Evolutionary conservation across 73 alveolate species (phyloP).

Genomic region (Blepharisma japonicum): DNA sequence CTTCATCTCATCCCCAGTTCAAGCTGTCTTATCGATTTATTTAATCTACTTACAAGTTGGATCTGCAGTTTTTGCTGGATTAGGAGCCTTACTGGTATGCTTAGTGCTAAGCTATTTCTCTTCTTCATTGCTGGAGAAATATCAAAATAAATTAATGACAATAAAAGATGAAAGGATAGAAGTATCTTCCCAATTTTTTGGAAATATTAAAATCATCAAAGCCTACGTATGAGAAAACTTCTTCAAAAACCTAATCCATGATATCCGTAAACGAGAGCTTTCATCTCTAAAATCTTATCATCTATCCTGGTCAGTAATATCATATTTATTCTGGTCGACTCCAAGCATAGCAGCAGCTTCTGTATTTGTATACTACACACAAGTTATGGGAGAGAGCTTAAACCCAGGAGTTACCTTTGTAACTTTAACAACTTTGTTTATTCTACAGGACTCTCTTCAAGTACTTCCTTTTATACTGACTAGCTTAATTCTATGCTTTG

Average conservation of each 20-base stretch:
- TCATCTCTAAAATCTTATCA: neutral
- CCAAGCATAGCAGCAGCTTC: constrained; percentile 2
- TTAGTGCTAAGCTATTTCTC: neutral
- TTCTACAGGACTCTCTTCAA: neutral
- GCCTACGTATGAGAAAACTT: constrained; percentile 8
- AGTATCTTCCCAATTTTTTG: neutral
- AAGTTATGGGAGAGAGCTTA: neutral
- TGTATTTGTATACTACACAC: constrained; percentile 7
- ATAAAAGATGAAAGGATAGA: constrained; percentile 24
- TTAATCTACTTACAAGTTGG: constrained; percentile 14
- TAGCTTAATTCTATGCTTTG: neutral
- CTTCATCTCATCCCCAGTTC: neutral
- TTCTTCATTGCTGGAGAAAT: neutral
- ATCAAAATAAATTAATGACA: neutral
- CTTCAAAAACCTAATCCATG: neutral
- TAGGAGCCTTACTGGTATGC: neutral
- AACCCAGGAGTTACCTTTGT: constrained; percentile 3
- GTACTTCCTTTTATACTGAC: neutral
- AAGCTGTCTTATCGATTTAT: neutral
- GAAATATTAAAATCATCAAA: constrained; percentile 9
- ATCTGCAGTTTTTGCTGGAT: neutral
- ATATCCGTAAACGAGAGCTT: neutral
- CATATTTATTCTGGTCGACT: neutral
- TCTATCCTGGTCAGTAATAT: neutral
- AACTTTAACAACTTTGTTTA: neutral